These are phyloP conservation scores for Phytophthora brassicae DNA, from an alignment of 352 stramenopile species.

Conservation along the genomic window DNA sequence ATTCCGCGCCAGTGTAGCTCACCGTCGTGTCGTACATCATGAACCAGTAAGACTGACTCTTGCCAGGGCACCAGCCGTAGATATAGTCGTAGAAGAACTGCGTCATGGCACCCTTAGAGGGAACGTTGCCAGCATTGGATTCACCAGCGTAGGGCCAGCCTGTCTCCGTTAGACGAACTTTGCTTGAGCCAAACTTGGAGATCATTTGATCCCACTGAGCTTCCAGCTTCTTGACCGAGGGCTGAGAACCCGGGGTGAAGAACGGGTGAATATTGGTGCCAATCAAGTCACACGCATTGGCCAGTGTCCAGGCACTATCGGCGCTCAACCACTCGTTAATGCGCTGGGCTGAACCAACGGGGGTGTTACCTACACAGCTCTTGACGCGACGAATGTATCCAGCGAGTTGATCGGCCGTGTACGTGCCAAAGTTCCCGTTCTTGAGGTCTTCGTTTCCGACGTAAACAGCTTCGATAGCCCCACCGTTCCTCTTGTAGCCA, in stretches of 20 bases:
- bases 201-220: slow-evolving; percentile 46
- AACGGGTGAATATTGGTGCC: slow-evolving; percentile 44
- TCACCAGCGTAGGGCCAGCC: slow-evolving; percentile 52
- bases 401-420: slow-evolving; percentile 34
- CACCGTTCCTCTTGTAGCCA: slow-evolving; percentile 37
- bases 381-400: slow-evolving; percentile 55
- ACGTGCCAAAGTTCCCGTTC: slow-evolving; percentile 43
- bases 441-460: slow-evolving; percentile 72
- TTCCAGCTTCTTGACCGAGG: slow-evolving; percentile 50
- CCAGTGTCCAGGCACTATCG: slow-evolving; percentile 33
- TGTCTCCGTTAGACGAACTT: slow-evolving; percentile 52
- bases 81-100: slow-evolving; percentile 48
- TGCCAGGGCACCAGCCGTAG: slow-evolving; percentile 26
- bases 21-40: slow-evolving; percentile 61
- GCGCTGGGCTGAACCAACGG: slow-evolving; percentile 63
- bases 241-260: slow-evolving; percentile 45
- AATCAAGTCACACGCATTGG: slow-evolving; percentile 31
- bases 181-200: slow-evolving; percentile 37
- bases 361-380: slow-evolving; percentile 45
- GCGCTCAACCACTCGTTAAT: slow-evolving; percentile 61
- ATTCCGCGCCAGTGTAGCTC: slow-evolving; percentile 43
- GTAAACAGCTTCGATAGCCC: slow-evolving; percentile 60
- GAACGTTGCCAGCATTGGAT: slow-evolving; percentile 34
- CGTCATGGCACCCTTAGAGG: slow-evolving; percentile 39
- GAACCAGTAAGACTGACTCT: slow-evolving; percentile 50